These are phyloP conservation scores for Syncephalastrum racemosum DNA, from an alignment of 371 early-diverging fungal genomes.

Conservation along the genomic window DNA sequence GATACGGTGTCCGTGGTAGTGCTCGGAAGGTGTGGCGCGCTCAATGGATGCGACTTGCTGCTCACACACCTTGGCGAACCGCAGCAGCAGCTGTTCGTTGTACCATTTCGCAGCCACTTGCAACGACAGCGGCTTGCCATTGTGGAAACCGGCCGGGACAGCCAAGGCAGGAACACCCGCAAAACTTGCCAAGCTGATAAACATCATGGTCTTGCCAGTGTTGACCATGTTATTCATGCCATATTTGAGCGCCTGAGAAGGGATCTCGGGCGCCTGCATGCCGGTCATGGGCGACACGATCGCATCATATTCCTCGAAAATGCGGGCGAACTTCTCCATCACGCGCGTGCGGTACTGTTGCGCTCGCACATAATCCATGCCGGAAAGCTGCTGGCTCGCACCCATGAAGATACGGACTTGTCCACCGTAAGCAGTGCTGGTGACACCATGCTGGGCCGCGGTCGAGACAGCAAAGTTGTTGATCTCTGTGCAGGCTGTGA, in stretches of 20 bases:
- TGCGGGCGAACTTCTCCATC: conserved; percentile 50
- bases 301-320: conserved; percentile 52
- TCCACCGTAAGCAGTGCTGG: background rate
- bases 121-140: conserved; percentile 65
- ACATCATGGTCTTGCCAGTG: conserved; percentile 57
- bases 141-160: conserved; percentile 62
- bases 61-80: conserved; percentile 59
- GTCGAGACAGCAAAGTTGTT: conserved; percentile 34
- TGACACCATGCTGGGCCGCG: conserved; percentile 16
- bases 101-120: conserved; percentile 77
- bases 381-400: conserved; percentile 17
- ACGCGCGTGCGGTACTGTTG: conserved; percentile 61
- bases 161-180: conserved; percentile 70
- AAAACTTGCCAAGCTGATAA: conserved; percentile 62
- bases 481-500: conserved; percentile 70
- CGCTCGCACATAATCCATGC: conserved; percentile 53
- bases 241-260: conserved; percentile 37
- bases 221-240: conserved; percentile 59
- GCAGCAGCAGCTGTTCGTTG: conserved; percentile 61
- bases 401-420: conserved; percentile 33
- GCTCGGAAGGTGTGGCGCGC: conserved; percentile 21
- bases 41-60: conserved; percentile 25
- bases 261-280: conserved; percentile 58
- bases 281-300: conserved; percentile 63
- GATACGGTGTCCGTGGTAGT: background rate